Evolutionary conservation across 768 basidiomycete genomes (phyloP), one percentile per base, ranked within the genome.

Genomic region (Ephemerocybe angulata): DNA sequence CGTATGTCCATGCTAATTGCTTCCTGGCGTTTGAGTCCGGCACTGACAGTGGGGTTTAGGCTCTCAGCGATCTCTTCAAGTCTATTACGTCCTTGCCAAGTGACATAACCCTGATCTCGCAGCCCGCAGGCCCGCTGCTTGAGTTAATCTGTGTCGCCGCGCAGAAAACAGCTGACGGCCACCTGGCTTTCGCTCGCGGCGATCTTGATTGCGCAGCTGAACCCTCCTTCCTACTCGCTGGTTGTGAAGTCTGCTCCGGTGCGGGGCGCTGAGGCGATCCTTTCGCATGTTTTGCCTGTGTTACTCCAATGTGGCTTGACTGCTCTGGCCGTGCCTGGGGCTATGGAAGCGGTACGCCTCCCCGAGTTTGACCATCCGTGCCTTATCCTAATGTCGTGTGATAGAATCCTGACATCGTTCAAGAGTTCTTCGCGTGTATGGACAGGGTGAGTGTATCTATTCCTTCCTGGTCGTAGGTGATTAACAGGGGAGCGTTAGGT

Each of bases 381-480:
- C n/a, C n/a, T n/a, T n/a, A 24, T 28, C 3, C 24, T 27, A 21
- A 1, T 38, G 30, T 28, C 3, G 7, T 41, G 12, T 33, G 41
- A 17, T 52, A 96, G 92, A 92, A 96, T 64, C 93, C 94, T 0
- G 94, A 96, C 66, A 82, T 96, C 25, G 90, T 93, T 15, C 92
- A 93, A 65, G 85, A 85, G 24, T 95, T 94, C 68, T 96, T 95
- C 70, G 78, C 78, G 8, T 94, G 85, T 64, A 79, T 90, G 76
- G 90, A 92, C 42, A 79, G 82, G 42, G 90, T 90, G 57, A 44
- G 80, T 74, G 17, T 25, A 5, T 28, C 54, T 13, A 30, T 55
- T 19, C 28, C n/a, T 24, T 27, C 28, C 25, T 38, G n/a, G 29
- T 44, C 25, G 30, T 11, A 47, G 21, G n/a, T 48, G 21, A 73